Evolutionary conservation across 305 asterid species (phyloP).

Genomic region (Fraxinus nigra): DNA sequence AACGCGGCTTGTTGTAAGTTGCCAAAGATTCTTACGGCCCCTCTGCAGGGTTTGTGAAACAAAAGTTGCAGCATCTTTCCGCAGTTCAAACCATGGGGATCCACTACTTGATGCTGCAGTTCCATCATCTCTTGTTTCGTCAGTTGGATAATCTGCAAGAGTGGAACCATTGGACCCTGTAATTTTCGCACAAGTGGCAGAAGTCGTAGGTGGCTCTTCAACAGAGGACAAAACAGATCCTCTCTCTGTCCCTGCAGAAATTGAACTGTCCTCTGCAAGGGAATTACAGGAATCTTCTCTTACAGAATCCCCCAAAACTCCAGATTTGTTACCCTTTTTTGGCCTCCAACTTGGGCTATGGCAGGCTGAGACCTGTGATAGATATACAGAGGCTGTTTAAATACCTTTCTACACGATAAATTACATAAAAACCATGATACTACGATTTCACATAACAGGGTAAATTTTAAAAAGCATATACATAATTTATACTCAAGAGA

Average conservation of each 20-base stretch:
- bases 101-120: conserved; percentile 97
- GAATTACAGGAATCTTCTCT: conserved; percentile 43
- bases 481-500: background rate
- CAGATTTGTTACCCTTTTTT: conserved; percentile 26
- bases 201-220: conserved; percentile 41
- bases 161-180: conserved; percentile 38
- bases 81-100: conserved; percentile 85
- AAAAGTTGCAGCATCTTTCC: conserved; percentile 76
- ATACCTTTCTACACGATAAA: background rate
- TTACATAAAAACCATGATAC: conserved; percentile 2
- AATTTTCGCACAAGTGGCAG: conserved; percentile 41
- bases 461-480: background rate
- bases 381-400: conserved; percentile 7
- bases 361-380: conserved; percentile 44
- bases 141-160: conserved; percentile 38
- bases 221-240: conserved; percentile 35
- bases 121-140: conserved; percentile 85
- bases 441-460: background rate
- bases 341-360: conserved; percentile 28
- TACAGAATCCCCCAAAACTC: conserved; percentile 30
- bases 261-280: conserved; percentile 41
- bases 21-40: conserved; percentile 99
- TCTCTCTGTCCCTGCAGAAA: conserved; percentile 38
- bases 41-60: conserved; percentile 83
- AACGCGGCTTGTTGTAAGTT: conserved; percentile 90